Conservation (phyloP, 2,329 filamentous ascomycete genomes). For the Xylariaceae sp. region DNA sequence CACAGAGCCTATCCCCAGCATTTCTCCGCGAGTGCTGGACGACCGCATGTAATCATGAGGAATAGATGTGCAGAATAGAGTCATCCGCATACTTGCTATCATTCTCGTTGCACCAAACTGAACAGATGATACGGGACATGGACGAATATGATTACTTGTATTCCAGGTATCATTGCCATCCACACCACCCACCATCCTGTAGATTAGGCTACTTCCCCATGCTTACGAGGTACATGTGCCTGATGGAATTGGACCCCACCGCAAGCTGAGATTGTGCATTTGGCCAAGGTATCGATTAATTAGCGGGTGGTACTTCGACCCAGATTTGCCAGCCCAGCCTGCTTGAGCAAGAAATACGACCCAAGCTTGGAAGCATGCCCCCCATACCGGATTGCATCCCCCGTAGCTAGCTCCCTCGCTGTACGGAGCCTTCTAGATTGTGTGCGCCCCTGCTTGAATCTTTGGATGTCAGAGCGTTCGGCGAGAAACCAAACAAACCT, state of each 20-base stretch:
- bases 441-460: background rate
- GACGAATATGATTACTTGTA: background rate
- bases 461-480: too few species aligned
- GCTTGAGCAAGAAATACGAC: slow-evolving; percentile 8
- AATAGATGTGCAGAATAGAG: too few species aligned
- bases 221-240: too few species aligned
- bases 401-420: background rate
- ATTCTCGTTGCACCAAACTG: too few species aligned
- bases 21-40: too few species aligned
- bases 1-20: too few species aligned
- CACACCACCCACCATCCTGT: background rate
- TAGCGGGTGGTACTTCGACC: background rate
- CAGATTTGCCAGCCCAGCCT: background rate
- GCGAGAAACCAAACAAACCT: too few species aligned
- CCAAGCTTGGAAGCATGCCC: slow-evolving; percentile 11
- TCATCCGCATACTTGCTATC: too few species aligned
- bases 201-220: too few species aligned
- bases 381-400: slow-evolving; percentile 10
- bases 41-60: too few species aligned
- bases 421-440: background rate
- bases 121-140: too few species aligned
- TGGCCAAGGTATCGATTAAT: slow-evolving; percentile 3
- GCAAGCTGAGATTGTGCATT: background rate
- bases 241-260: too few species aligned
- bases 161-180: background rate